These are phyloP conservation scores for Nannizzia gypsea DNA, from an alignment of 2,329 filamentous ascomycete genomes.

Conservation along the genomic window DNA sequence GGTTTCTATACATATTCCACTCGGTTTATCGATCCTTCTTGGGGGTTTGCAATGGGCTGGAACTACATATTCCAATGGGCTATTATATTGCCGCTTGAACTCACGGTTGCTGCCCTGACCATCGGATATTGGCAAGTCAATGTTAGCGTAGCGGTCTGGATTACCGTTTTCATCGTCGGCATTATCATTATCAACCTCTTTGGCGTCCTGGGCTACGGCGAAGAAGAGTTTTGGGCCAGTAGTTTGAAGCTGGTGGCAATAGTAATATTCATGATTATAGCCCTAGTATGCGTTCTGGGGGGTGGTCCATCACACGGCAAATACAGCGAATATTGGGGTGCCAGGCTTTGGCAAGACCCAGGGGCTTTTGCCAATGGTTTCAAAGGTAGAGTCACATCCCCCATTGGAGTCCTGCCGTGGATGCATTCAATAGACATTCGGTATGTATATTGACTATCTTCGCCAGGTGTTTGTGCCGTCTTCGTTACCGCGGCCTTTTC, in stretches of 20 bases:
- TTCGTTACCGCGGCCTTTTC: constrained; percentile 47
- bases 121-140: constrained; percentile 56
- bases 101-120: constrained; percentile 69
- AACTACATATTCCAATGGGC: constrained; percentile 74
- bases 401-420: too few species aligned
- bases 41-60: constrained; percentile 38
- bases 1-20: constrained; percentile 52
- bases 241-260: constrained; percentile 71
- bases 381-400: constrained; percentile 17
- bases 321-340: constrained; percentile 20
- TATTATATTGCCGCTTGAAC: constrained; percentile 65
- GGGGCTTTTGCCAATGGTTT: constrained; percentile 39
- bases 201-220: constrained; percentile 71
- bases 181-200: constrained; percentile 71
- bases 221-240: constrained; percentile 71
- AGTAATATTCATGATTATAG: constrained; percentile 76
- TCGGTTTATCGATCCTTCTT: constrained; percentile 50
- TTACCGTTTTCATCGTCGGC: constrained; percentile 60
- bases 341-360: constrained; percentile 31
- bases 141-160: constrained; percentile 33
- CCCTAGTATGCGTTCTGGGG: constrained; percentile 49
- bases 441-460: neutral
- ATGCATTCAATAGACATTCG: neutral
- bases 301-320: constrained; percentile 30
- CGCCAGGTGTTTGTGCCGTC: constrained; percentile 43